phyloP scores from a whole-genome alignment of 2,329 filamentous ascomycete genomes.

The Elsinoe australis region DNA sequence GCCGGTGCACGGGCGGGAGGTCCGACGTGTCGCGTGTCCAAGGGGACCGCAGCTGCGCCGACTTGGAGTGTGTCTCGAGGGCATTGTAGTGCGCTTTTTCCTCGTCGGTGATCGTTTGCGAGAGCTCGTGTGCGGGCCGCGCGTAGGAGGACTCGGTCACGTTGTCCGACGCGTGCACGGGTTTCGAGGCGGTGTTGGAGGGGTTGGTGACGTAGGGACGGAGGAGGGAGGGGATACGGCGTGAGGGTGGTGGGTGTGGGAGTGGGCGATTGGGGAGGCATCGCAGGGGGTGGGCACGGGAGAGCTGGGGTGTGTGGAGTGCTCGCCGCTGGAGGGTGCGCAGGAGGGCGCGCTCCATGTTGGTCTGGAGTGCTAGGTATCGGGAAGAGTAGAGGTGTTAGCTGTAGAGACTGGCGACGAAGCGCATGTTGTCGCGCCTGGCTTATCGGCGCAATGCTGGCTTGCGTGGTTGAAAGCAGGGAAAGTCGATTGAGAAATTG shows the following conservation, averaged over 20 bases:
- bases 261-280: slow-evolving; percentile 14
- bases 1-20: slow-evolving; percentile 47
- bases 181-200: slow-evolving; percentile 19
- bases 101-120: slow-evolving; percentile 37
- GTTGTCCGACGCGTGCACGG: slow-evolving; percentile 23
- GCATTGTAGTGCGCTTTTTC: slow-evolving; percentile 41
- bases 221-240: slow-evolving; percentile 13
- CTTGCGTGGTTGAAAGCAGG: too few species aligned
- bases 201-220: slow-evolving; percentile 15
- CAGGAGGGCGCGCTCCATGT: not conserved
- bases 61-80: slow-evolving; percentile 41
- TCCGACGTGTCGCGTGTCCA: slow-evolving; percentile 59
- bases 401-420: not conserved
- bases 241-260: slow-evolving; percentile 19
- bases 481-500: too few species aligned
- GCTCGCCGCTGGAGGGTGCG: not conserved
- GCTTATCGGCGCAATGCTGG: too few species aligned
- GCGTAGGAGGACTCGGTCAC: slow-evolving; percentile 25
- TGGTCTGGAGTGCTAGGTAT: not conserved
- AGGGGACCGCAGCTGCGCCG: slow-evolving; percentile 53
- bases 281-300: not conserved
- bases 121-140: slow-evolving; percentile 25
- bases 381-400: too few species aligned
- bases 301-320: not conserved
- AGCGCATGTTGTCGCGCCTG: too few species aligned